phyloP scores from a whole-genome alignment of 805 yeast species.

The Pichia manshurica region DNA sequence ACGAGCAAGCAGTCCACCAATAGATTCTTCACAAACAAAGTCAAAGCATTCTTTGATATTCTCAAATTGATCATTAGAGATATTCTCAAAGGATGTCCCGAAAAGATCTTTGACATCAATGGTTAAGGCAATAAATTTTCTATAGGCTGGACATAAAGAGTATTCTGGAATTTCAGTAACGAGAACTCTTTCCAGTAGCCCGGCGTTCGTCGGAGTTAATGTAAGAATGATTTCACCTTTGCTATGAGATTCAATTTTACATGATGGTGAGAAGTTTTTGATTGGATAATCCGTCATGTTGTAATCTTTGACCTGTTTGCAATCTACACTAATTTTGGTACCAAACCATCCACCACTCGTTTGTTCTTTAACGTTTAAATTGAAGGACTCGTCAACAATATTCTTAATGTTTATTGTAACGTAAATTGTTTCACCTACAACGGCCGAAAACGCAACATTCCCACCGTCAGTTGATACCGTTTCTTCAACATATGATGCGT shows the following conservation, averaged over 20 bases:
- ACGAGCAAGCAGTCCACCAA: neutral
- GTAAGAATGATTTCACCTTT: constrained; percentile 18
- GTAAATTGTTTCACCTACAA: constrained; percentile 11
- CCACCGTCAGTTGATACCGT: constrained; percentile 1
- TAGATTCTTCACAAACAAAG: constrained; percentile 11
- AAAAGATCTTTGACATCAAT: constrained; percentile 24
- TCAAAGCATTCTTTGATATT: constrained; percentile 21
- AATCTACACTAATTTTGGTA: constrained; percentile 14
- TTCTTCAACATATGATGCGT: neutral
- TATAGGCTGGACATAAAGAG: constrained; percentile 9
- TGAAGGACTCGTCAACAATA: constrained; percentile 32
- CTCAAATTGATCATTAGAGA: constrained; percentile 20
- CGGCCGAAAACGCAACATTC: neutral
- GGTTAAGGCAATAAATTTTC: constrained; percentile 20
- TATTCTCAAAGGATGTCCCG: constrained; percentile 35
- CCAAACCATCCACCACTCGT: constrained; percentile 20
- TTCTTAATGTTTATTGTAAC: constrained; percentile 30
- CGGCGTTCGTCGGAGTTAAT: constrained; percentile 15
- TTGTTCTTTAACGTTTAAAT: constrained; percentile 34
- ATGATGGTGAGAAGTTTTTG: neutral
- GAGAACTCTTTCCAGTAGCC: constrained; percentile 16
- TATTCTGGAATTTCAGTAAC: constrained; percentile 12
- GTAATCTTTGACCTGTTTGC: neutral
- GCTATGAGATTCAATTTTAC: constrained; percentile 28
- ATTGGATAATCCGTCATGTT: neutral